Evolutionary conservation across 2,329 filamentous ascomycete genomes (phyloP).

Genomic region (Paecilomyces sp.): DNA sequence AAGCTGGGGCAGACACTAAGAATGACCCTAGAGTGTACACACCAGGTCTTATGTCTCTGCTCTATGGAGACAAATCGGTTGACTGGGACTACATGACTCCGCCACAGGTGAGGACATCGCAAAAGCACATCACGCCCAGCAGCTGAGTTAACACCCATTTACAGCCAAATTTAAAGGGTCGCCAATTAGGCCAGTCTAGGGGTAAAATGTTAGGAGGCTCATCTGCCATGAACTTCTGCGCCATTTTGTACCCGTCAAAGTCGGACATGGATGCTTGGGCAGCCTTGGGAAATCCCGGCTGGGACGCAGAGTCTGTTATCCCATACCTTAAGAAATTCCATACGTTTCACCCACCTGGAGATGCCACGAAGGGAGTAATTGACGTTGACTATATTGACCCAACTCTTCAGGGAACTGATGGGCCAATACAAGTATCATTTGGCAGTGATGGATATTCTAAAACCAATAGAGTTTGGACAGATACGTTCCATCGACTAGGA

Average conservation of each 20-base stretch:
- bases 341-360: neutral
- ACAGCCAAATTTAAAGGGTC: neutral
- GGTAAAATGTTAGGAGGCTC: conserved; percentile 2
- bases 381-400: neutral
- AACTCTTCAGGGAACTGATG: neutral
- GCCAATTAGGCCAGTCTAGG: neutral
- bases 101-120: too few species aligned
- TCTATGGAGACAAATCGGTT: too few species aligned
- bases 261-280: conserved; percentile 1
- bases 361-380: neutral
- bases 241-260: neutral
- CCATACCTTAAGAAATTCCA: conserved; percentile 1
- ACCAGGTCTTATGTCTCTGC: too few species aligned
- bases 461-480: neutral
- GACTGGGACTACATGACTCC: too few species aligned
- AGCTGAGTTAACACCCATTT: too few species aligned
- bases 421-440: neutral
- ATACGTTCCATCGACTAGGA: neutral
- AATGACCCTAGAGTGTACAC: too few species aligned
- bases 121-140: too few species aligned
- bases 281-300: neutral
- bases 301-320: neutral
- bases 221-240: neutral
- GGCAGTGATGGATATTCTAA: neutral
- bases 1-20: too few species aligned